These are phyloP conservation scores for Phoma sp. DNA, from an alignment of 2,329 filamentous ascomycete species.

Conservation along the genomic window DNA sequence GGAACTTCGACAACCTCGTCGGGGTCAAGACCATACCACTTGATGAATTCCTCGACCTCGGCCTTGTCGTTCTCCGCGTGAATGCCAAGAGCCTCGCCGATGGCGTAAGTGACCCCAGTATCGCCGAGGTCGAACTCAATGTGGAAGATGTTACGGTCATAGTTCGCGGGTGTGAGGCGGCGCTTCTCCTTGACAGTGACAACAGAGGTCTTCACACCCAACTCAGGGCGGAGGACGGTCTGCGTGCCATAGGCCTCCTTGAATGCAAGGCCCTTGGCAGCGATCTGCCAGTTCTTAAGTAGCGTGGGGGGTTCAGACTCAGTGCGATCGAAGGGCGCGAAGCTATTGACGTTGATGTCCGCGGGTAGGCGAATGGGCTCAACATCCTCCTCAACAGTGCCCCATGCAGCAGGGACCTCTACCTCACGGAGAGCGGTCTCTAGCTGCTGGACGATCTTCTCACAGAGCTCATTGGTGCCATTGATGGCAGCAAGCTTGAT, in stretches of 20 bases:
- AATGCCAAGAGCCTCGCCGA: conserved; percentile 95
- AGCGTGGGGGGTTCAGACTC: conserved; percentile 72
- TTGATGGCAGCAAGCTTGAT: conserved; percentile 71
- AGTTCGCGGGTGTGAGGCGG: conserved; percentile 83
- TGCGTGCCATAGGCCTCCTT: conserved; percentile 90
- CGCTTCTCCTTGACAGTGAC: conserved; percentile 96
- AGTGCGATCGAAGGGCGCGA: conserved; percentile 78
- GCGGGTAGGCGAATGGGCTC: conserved; percentile 63
- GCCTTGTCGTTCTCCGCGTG: conserved; percentile 90
- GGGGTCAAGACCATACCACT: conserved; percentile 83
- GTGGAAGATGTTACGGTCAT: conserved; percentile 99
- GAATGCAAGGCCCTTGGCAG: conserved; percentile 87
- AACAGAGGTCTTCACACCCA: conserved; percentile 83
- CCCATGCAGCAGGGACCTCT: conserved; percentile 82
- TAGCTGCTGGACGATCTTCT: conserved; percentile 67
- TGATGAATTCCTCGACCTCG: conserved; percentile 84
- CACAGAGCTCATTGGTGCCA: conserved; percentile 66
- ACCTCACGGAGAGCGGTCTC: conserved; percentile 74
- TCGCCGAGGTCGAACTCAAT: conserved; percentile 96
- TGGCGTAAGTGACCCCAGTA: conserved; percentile 93
- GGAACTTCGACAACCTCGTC: conserved; percentile 91
- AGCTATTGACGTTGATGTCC: conserved; percentile 80
- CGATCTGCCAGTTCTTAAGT: conserved; percentile 80
- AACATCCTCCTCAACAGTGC: conserved; percentile 69
- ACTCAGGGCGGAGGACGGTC: conserved; percentile 79